These are phyloP conservation scores for Chamaecrista fasciculata DNA, from an alignment of 306 rosid species.

Conservation along the genomic window DNA sequence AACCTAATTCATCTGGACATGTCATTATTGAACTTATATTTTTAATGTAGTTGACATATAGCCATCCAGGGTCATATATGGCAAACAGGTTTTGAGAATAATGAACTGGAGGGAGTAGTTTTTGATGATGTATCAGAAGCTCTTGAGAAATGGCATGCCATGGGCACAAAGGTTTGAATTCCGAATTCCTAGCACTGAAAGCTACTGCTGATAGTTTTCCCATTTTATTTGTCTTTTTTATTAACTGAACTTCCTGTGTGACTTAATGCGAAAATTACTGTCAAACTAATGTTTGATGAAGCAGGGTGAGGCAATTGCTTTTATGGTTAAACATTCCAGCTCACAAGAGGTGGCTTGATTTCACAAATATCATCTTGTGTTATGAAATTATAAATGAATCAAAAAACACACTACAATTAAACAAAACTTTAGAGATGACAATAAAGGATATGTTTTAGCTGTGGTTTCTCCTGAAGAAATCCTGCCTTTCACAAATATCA, in stretches of 20 bases:
- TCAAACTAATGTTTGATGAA: slow-evolving; percentile 9
- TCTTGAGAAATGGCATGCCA: slow-evolving; percentile 81
- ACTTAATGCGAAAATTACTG: no score
- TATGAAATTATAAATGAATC: background rate
- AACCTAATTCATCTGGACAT: background rate
- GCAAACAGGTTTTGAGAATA: slow-evolving; percentile 70
- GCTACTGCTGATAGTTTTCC: background rate
- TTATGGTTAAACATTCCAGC: background rate
- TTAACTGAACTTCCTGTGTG: no score
- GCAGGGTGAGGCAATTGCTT: slow-evolving; percentile 21
- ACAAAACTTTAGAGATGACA: background rate
- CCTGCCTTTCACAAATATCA: background rate
- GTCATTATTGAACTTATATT: background rate
- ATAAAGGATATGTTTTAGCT: background rate
- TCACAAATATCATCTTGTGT: background rate
- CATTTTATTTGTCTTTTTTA: no score
- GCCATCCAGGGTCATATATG: slow-evolving; percentile 79
- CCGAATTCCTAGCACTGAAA: slow-evolving; percentile 7
- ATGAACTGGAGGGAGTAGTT: slow-evolving; percentile 77
- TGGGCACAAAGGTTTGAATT: slow-evolving; percentile 68
- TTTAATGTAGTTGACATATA: slow-evolving; percentile 17
- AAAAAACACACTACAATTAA: background rate
- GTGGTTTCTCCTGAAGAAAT: no score
- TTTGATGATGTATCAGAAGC: slow-evolving; percentile 93
- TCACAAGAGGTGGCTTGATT: background rate